Evolutionary conservation across 371 early-diverging fungal genomes (phyloP).

Genomic region (Lichtheimia hyalospora): DNA sequence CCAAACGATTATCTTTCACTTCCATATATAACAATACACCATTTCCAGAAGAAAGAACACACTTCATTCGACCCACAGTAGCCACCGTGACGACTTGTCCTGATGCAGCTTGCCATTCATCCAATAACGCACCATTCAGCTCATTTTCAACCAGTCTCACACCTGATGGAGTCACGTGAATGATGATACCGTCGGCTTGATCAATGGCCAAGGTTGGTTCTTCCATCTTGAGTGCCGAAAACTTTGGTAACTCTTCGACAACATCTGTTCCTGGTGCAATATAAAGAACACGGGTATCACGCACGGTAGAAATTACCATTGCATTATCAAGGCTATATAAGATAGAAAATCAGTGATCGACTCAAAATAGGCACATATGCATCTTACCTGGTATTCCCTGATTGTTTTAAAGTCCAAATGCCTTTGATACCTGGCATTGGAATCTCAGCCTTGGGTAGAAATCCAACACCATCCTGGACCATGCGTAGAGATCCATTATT

Average conservation of each 20-base stretch:
- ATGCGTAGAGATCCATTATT: conserved; percentile 78
- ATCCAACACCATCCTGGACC: conserved; percentile 87
- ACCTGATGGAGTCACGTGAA: conserved; percentile 58
- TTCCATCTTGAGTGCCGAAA: conserved; percentile 20
- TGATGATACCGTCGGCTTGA: conserved; percentile 15
- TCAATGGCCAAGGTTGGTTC: conserved; percentile 29
- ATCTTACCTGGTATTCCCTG: conserved; percentile 9
- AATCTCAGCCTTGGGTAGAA: conserved; percentile 60
- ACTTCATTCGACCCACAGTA: conserved; percentile 44
- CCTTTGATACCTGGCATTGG: conserved; percentile 64
- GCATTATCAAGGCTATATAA: conserved; percentile 26
- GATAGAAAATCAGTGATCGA: too few species aligned
- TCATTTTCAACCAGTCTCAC: conserved; percentile 47
- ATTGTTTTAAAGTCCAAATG: conserved; percentile 62
- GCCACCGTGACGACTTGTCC: conserved; percentile 55
- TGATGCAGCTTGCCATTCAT: conserved; percentile 53
- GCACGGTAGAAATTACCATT: conserved; percentile 54
- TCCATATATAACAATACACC: conserved; percentile 61
- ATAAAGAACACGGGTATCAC: conserved; percentile 21
- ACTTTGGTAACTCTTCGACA: conserved; percentile 18
- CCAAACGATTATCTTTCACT: conserved; percentile 37
- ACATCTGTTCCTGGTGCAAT: conserved; percentile 24
- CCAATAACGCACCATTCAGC: conserved; percentile 22
- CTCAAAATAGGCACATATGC: too few species aligned
- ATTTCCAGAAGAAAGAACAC: conserved; percentile 59